Evolutionary conservation across 179 eudicot species (phyloP), one percentile per base, ranked within the genome.

Genomic region (Camellia oleifera): DNA sequence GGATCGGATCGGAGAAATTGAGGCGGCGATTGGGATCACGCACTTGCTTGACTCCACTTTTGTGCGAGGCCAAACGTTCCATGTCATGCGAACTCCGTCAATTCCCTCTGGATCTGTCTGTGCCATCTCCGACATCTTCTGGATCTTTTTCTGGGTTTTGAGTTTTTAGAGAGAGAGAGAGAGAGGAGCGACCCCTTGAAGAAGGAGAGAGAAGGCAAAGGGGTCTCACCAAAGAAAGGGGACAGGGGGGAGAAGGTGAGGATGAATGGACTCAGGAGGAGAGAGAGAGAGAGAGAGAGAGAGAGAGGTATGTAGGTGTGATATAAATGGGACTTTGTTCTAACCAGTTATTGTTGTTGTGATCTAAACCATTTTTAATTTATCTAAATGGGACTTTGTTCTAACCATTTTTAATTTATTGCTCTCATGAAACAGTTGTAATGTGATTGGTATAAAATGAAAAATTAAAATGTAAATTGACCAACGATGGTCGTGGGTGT

Each of bases 11-110:
- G 96, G 98, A 2, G 94, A 80, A 66, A 94, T 92, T 7, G 96
- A 90, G 3, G 91, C 94, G 5, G 97, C 94, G 67, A 96, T 83
- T 62, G 99, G 99, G 89, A 96, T 88, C 81, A 96, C 98, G 84
- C 93, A 91, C 81, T 96, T 96, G 73, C 90, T 85, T 0, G 98
- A 86, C 13, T 96, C 99, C 0, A 96, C 93, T 69, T 96, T 96
- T 3, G 99, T 87, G 2, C 95, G 87, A 0, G 99, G 99, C 99
- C 99, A 96, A 0, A 82, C 76, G 76, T 94, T 90, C 98, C 98
- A 96, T 3, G 98, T 86, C 96, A 94, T 91, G 1, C 98, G 86
- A 0, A 96, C 92, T 2, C 93, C 94, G 75, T 96, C 99, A 76
- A 92, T 91, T 10, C 97, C 98, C 68, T 88, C 94, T 2, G 91